Evolutionary conservation across 805 yeast species (phyloP), one percentile per base, ranked within the genome.

Genomic region (Nakazawaea ishiwadae): DNA sequence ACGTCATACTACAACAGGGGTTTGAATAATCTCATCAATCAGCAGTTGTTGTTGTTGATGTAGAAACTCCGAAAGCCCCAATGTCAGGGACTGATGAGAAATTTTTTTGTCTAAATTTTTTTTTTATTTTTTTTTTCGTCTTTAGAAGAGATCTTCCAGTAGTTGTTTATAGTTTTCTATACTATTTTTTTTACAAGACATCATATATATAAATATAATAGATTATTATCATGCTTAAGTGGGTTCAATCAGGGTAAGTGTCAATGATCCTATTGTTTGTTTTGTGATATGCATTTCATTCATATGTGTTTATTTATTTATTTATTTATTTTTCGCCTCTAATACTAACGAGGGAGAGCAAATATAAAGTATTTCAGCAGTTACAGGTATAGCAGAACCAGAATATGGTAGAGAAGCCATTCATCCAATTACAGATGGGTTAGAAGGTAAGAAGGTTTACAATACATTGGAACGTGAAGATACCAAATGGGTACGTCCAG

Each of bases 311-410:
- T n/a, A n/a, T n/a, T n/a, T n/a, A n/a, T n/a, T n/a, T n/a, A n/a
- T n/a, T n/a, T n/a, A n/a, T n/a, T n/a, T n/a, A n/a, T n/a, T n/a
- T n/a, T n/a, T n/a, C n/a, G n/a, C n/a, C n/a, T n/a, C n/a, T n/a
- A n/a, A n/a, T n/a, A n/a, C n/a, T n/a, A n/a, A n/a, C n/a, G n/a
- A n/a, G n/a, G n/a, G n/a, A 4, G 23, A 9, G 19, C 29, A 35
- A 63, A 12, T 58, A n/a, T 48, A 23, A 23, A 76, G 89, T 51
- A 71, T 85, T 40, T 86, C 97, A n/a, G 93, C 95, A 5, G 93
- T 89, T 35, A 91, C 97, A 5, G 99, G 99, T 42, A 78, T 95
- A 10, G 96, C 96, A 2, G 99, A 93, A 62, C 99, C 99, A 19
- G 96, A 84, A 58, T 93, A 93, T 55, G 99, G 99, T 40, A 75